Conservation (phyloP, 306 rosid species). For the Trichosanthes cucumerina region DNA sequence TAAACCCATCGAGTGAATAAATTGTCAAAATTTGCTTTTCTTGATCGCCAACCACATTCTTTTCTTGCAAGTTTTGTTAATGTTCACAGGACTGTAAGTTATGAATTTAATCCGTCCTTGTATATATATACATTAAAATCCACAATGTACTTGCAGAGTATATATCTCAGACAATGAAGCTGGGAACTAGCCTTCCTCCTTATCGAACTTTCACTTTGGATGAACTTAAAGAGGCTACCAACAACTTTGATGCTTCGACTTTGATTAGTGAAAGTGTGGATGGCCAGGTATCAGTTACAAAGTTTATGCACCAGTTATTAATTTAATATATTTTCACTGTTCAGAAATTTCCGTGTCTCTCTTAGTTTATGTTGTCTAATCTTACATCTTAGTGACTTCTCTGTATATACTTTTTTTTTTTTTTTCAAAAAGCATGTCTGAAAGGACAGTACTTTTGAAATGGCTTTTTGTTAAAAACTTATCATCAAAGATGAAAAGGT, state of each 20-base stretch:
- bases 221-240: slow-evolving; percentile 81
- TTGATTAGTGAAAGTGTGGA: slow-evolving; percentile 45
- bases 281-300: slow-evolving; percentile 46
- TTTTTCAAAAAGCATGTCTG: background rate
- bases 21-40: background rate
- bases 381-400: background rate
- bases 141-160: slow-evolving; percentile 35
- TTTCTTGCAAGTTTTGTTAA: background rate
- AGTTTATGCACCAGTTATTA: background rate
- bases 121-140: background rate
- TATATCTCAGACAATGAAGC: slow-evolving; percentile 85
- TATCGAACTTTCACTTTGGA: slow-evolving; percentile 79
- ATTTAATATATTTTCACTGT: background rate
- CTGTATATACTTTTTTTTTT: background rate
- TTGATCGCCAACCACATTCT: background rate
- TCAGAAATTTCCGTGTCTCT: background rate
- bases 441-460: background rate
- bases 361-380: background rate
- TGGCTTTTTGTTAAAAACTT: background rate
- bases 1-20: background rate
- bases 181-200: slow-evolving; percentile 77
- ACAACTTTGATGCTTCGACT: slow-evolving; percentile 59
- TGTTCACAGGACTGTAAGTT: background rate
- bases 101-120: background rate
- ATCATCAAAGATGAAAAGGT: background rate